Evolutionary conservation across 2,329 filamentous ascomycete species (phyloP).

Genomic region (Fusarium armeniacum): DNA sequence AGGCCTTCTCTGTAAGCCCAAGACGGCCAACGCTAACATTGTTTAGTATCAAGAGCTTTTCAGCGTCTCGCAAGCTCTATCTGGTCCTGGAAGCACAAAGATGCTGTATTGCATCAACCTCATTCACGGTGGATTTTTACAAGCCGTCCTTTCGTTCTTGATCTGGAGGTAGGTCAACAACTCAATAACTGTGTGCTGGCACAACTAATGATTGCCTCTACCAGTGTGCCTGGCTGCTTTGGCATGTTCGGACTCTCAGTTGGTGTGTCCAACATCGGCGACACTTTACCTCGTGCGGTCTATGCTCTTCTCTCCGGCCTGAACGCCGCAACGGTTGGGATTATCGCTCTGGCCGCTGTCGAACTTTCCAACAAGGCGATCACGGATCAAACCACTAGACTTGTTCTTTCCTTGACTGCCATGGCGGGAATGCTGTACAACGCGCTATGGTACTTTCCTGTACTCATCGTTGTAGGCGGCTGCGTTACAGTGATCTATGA

Average conservation of each 20-base stretch:
- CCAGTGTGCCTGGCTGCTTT: slow-evolving; percentile 74
- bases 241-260: slow-evolving; percentile 78
- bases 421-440: slow-evolving; percentile 78
- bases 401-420: slow-evolving; percentile 74
- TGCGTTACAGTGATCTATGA: background rate
- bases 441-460: slow-evolving; percentile 81
- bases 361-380: slow-evolving; percentile 77
- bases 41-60: slow-evolving; percentile 79
- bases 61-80: slow-evolving; percentile 75
- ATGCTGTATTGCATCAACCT: slow-evolving; percentile 78
- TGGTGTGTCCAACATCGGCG: slow-evolving; percentile 72
- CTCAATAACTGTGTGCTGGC: slow-evolving; percentile 47
- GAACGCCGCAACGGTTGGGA: slow-evolving; percentile 79
- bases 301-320: slow-evolving; percentile 80
- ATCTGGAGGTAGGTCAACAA: slow-evolving; percentile 69
- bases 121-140: slow-evolving; percentile 70
- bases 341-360: slow-evolving; percentile 78
- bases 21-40: background rate
- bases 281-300: slow-evolving; percentile 70
- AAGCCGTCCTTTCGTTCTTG: slow-evolving; percentile 71
- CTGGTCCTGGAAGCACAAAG: slow-evolving; percentile 78
- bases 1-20: background rate
- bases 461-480: slow-evolving; percentile 55
- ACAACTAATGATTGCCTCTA: slow-evolving; percentile 44
- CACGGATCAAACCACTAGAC: slow-evolving; percentile 72